phyloP scores from a whole-genome alignment of 768 basidiomycete species.

The Kwoniella sp. region DNA sequence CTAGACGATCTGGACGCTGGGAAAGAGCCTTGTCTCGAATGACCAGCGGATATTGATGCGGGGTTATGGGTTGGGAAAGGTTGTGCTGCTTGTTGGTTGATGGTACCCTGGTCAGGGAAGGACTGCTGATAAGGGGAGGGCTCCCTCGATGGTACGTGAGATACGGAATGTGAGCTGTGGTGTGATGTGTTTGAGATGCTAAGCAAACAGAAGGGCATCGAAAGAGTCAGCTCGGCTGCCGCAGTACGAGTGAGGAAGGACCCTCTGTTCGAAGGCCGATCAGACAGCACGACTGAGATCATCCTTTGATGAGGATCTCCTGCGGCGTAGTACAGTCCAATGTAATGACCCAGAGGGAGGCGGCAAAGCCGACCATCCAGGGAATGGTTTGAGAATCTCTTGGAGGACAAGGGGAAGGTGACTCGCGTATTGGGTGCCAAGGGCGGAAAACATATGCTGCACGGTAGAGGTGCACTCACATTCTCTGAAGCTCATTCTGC shows the following conservation, averaged over 20 bases:
- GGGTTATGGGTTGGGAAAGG: slow-evolving; percentile 11
- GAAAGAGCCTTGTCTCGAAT: slow-evolving; percentile 23
- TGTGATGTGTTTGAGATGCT: slow-evolving; percentile 31
- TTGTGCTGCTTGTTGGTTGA: not conserved
- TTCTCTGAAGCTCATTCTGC: slow-evolving; percentile 26
- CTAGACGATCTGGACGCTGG: slow-evolving; percentile 27
- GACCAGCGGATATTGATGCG: slow-evolving; percentile 16
- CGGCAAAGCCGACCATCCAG: not conserved
- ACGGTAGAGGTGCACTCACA: slow-evolving; percentile 19
- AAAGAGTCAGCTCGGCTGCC: not conserved
- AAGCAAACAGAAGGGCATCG: not conserved
- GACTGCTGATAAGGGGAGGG: slow-evolving; percentile 22
- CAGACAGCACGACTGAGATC: slow-evolving; percentile 1
- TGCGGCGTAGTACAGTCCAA: not conserved
- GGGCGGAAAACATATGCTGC: not conserved
- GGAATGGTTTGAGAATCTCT: too few relatives aligned
- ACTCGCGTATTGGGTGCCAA: not conserved
- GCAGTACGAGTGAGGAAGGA: not conserved
- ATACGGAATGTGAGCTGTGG: slow-evolving; percentile 14
- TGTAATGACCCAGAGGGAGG: not conserved
- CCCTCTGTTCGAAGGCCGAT: not conserved
- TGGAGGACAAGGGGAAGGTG: not conserved
- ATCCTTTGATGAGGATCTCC: not conserved
- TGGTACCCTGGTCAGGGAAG: not conserved
- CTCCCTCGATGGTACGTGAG: slow-evolving; percentile 23